Percentiles rank a stretch among this genome's conserved stretches.
Conservation (phyloP, 2,329 filamentous ascomycete genomes). For the Beauveria sp. region DNA sequence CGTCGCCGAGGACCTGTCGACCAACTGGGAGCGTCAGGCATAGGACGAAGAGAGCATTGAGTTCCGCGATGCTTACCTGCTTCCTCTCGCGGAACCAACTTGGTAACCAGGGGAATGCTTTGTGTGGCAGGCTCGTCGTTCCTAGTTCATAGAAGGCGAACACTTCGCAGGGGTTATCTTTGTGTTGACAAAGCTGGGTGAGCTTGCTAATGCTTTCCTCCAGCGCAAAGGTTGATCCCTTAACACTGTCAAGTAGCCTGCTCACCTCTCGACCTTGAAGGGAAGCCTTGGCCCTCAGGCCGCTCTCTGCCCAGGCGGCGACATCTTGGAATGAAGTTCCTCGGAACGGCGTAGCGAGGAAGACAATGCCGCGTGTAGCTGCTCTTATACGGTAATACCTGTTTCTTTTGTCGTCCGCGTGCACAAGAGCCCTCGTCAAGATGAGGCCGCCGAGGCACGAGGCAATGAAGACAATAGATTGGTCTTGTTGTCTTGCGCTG, state of each 20-base stretch:
- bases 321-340: not conserved
- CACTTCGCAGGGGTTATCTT: slow-evolving; percentile 11
- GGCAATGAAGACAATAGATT: not conserved
- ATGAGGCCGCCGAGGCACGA: not conserved
- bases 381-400: not conserved
- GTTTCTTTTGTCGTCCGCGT: not conserved
- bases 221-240: slow-evolving; percentile 15
- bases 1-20: slow-evolving; percentile 17
- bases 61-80: not conserved
- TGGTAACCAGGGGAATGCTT: slow-evolving; percentile 15
- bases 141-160: slow-evolving; percentile 19
- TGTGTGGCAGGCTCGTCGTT: slow-evolving; percentile 16
- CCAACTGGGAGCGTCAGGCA: slow-evolving; percentile 16
- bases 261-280: slow-evolving; percentile 11
- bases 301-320: not conserved
- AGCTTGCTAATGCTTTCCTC: slow-evolving; percentile 17
- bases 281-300: not conserved
- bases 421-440: not conserved
- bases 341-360: not conserved
- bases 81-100: slow-evolving; percentile 5
- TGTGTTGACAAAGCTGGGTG: slow-evolving; percentile 13
- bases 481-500: not conserved
- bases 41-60: not conserved
- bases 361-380: not conserved
- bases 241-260: slow-evolving; percentile 15